Percentiles rank a stretch among this genome's conserved stretches.
Evolutionary conservation across 495 filamentous ascomycete species (phyloP).

Genomic region (Evernia prunastri): DNA sequence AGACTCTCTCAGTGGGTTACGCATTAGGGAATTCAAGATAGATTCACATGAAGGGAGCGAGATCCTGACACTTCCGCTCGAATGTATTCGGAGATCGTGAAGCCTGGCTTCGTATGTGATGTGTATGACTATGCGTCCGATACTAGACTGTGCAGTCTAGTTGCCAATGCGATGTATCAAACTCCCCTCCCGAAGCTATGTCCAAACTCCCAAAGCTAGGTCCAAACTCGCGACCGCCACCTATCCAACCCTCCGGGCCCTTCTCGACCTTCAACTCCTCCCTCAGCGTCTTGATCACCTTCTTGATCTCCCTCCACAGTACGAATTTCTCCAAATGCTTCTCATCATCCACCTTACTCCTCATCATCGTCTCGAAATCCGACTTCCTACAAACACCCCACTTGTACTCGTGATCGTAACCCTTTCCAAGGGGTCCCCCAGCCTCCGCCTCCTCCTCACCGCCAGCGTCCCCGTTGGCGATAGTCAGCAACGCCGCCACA

Average conservation of each 20-base stretch:
- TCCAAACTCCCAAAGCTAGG: too few species aligned
- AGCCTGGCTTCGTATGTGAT: too few species aligned
- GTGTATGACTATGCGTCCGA: too few species aligned
- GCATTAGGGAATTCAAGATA: too few species aligned
- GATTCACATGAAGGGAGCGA: too few species aligned
- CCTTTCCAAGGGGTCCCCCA: background rate
- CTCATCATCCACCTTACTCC: slow-evolving; percentile 18
- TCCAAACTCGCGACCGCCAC: too few species aligned
- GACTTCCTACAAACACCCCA: background rate
- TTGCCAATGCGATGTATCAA: too few species aligned
- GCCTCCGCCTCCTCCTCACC: background rate
- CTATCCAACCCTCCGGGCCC: background rate
- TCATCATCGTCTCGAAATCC: background rate
- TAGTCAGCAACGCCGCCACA: slow-evolving; percentile 12
- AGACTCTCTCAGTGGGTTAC: background rate
- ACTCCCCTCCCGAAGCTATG: too few species aligned
- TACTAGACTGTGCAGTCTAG: too few species aligned
- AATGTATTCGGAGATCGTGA: too few species aligned
- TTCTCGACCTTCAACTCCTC: slow-evolving; percentile 34
- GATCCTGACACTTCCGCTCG: too few species aligned
- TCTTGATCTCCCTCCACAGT: slow-evolving; percentile 39
- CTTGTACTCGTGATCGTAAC: background rate
- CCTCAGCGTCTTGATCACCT: slow-evolving; percentile 34
- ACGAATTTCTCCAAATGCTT: slow-evolving; percentile 31
- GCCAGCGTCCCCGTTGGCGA: slow-evolving; percentile 3